Percentiles rank a stretch among this genome's conserved stretches.
Conservation (phyloP, 2,329 filamentous ascomycete genomes). For the Atkinsonella hypoxylon region DNA sequence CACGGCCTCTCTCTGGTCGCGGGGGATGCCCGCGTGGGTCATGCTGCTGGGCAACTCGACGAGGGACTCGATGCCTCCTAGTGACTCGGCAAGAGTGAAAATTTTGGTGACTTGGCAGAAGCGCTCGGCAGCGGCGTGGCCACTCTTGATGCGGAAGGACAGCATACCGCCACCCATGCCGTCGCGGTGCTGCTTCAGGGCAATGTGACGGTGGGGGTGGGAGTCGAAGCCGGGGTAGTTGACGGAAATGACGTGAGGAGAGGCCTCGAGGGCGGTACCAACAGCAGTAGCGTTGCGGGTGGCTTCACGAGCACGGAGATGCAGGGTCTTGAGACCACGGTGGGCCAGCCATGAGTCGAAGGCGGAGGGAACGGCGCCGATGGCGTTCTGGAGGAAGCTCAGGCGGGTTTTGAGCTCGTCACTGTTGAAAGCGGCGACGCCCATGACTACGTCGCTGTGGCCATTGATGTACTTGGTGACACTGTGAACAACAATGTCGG, state of each 20-base stretch:
- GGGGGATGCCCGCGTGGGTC: constrained; percentile 94
- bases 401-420: constrained; percentile 65
- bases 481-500: constrained; percentile 91
- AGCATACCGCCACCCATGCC: constrained; percentile 97
- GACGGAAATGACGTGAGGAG: constrained; percentile 72
- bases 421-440: constrained; percentile 88
- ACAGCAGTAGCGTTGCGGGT: constrained; percentile 69
- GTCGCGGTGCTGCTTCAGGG: constrained; percentile 81
- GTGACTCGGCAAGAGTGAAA: constrained; percentile 84
- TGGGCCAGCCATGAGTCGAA: constrained; percentile 99
- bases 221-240: constrained; percentile 90
- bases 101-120: constrained; percentile 87
- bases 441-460: constrained; percentile 95
- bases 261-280: constrained; percentile 64
- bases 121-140: constrained; percentile 70
- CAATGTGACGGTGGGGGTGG: constrained; percentile 76
- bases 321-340: constrained; percentile 90
- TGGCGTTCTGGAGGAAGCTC: constrained; percentile 90
- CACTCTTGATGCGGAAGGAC: constrained; percentile 85
- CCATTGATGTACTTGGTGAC: constrained; percentile 99
- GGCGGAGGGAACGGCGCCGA: constrained; percentile 84
- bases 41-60: constrained; percentile 89
- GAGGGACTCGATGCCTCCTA: constrained; percentile 86
- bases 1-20: constrained; percentile 78
- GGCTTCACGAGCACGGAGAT: constrained; percentile 80